Percentiles rank a stretch among this genome's conserved stretches.
Evolutionary conservation across 495 filamentous ascomycete genomes (phyloP).

Genomic region (Lepidopterella palustris): DNA sequence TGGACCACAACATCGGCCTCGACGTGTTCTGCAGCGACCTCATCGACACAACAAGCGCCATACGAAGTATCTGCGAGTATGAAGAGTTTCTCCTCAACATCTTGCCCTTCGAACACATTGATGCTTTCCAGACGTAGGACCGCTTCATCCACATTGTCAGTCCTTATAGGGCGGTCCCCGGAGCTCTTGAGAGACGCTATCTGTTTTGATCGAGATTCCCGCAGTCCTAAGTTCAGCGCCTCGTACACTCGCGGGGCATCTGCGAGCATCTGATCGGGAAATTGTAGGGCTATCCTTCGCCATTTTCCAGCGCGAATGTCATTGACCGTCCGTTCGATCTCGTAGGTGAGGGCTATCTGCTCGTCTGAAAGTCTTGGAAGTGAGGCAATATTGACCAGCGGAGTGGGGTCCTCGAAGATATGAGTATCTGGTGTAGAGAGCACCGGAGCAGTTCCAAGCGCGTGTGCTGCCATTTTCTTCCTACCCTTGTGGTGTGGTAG

Average conservation of each 20-base stretch:
- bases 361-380: constrained; percentile 50
- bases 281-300: constrained; percentile 78
- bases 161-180: neutral
- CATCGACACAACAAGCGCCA: constrained; percentile 93
- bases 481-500: no score
- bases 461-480: constrained; percentile 15
- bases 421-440: constrained; percentile 85
- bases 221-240: constrained; percentile 56
- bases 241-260: constrained; percentile 80
- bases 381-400: constrained; percentile 24
- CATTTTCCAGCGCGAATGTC: constrained; percentile 68
- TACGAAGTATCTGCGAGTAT: constrained; percentile 96
- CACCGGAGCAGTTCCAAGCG: constrained; percentile 50
- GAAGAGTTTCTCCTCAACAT: constrained; percentile 53
- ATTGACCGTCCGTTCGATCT: constrained; percentile 71
- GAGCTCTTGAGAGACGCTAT: neutral
- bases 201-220: constrained; percentile 21
- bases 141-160: constrained; percentile 1
- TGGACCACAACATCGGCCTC: constrained; percentile 89
- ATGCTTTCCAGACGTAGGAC: constrained; percentile 2
- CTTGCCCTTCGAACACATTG: constrained; percentile 16
- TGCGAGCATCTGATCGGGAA: constrained; percentile 83
- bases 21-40: constrained; percentile 92
- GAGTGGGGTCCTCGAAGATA: constrained; percentile 59
- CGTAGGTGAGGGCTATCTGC: constrained; percentile 72